A percentile compares a stretch with the other conserved stretches of the same genome.
Evolutionary conservation across 1,284 basidiomycete genomes (phyloP).

Genomic region (Athelia psychrophila): DNA sequence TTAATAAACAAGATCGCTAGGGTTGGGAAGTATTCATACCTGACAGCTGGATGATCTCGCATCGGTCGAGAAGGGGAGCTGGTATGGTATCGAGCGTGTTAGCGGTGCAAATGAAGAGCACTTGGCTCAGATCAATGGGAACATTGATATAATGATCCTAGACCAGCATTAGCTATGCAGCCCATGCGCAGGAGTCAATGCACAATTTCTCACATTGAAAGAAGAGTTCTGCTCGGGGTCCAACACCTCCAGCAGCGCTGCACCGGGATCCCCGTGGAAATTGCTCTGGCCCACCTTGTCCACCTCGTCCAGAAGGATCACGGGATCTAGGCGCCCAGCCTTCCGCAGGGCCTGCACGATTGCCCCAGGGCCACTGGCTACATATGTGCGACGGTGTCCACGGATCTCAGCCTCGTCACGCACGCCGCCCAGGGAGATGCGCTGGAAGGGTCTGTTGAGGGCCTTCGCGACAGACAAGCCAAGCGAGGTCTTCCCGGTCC

Average conservation of each 20-base stretch:
- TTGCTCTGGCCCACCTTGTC: slow-evolving; percentile 87
- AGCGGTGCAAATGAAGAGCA: slow-evolving; percentile 89
- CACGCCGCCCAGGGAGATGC: slow-evolving; percentile 90
- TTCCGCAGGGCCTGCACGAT: slow-evolving; percentile 89
- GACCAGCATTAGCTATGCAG: not conserved
- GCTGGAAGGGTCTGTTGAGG: slow-evolving; percentile 82
- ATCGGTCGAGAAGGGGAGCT: slow-evolving; percentile 75
- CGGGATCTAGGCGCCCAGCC: slow-evolving; percentile 78
- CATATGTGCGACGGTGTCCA: slow-evolving; percentile 89
- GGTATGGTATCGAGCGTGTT: slow-evolving; percentile 88
- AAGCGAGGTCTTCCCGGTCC: slow-evolving; percentile 82
- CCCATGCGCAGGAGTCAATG: slow-evolving; percentile 3
- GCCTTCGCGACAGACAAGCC: slow-evolving; percentile 87
- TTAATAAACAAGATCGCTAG: slow-evolving; percentile 16
- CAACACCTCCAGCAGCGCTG: slow-evolving; percentile 85
- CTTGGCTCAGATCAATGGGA: slow-evolving; percentile 83
- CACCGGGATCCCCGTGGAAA: slow-evolving; percentile 87
- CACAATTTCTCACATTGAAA: slow-evolving; percentile 65
- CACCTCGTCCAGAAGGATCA: slow-evolving; percentile 81
- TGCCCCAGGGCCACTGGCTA: slow-evolving; percentile 82
- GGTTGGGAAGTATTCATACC: slow-evolving; percentile 34
- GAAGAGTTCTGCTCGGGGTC: slow-evolving; percentile 91
- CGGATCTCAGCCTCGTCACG: slow-evolving; percentile 90
- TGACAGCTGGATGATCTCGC: slow-evolving; percentile 70
- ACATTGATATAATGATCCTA: slow-evolving; percentile 92